These are phyloP conservation scores for Chrysanthemum lavandulifolium DNA, from an alignment of 129 eudicot genomes.

Conservation along the genomic window DNA sequence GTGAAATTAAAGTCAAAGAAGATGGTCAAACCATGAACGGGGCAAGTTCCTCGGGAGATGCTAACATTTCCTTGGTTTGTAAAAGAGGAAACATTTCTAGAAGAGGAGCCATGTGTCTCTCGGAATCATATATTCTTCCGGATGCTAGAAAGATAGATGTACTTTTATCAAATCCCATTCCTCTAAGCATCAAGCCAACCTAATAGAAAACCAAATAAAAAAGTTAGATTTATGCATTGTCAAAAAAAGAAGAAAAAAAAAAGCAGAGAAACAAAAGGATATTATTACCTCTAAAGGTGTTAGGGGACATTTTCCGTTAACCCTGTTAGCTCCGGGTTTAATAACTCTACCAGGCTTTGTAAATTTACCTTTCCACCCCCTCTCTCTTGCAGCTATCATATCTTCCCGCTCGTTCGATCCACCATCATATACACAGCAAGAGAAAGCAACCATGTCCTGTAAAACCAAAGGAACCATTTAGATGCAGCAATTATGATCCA, in stretches of 20 bases:
- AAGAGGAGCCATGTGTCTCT: slow-evolving; percentile 85
- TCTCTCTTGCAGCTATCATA: slow-evolving; percentile 98
- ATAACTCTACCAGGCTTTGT: slow-evolving; percentile 91
- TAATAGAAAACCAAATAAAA: slow-evolving; percentile 23
- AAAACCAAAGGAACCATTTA: neutral
- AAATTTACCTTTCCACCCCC: slow-evolving; percentile 98
- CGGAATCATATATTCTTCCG: slow-evolving; percentile 87
- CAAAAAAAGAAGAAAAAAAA: too few species aligned
- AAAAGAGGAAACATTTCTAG: slow-evolving; percentile 95
- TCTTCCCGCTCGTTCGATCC: slow-evolving; percentile 70
- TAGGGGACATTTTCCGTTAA: slow-evolving; percentile 92
- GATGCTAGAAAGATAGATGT: slow-evolving; percentile 89
- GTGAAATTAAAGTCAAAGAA: neutral
- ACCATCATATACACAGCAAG: slow-evolving; percentile 97
- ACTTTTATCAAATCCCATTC: slow-evolving; percentile 89
- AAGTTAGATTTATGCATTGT: neutral
- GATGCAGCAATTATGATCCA: neutral
- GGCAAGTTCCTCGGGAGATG: slow-evolving; percentile 76
- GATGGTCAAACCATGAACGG: slow-evolving; percentile 60
- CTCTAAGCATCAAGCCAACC: slow-evolving; percentile 98
- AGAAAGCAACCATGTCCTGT: slow-evolving; percentile 99
- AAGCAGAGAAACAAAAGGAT: neutral
- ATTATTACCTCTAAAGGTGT: slow-evolving; percentile 88
- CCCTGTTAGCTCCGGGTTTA: slow-evolving; percentile 79
- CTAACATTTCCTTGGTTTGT: slow-evolving; percentile 86